Conservation (phyloP, 1,284 basidiomycete genomes). For the Pulveroboletus sp. region DNA sequence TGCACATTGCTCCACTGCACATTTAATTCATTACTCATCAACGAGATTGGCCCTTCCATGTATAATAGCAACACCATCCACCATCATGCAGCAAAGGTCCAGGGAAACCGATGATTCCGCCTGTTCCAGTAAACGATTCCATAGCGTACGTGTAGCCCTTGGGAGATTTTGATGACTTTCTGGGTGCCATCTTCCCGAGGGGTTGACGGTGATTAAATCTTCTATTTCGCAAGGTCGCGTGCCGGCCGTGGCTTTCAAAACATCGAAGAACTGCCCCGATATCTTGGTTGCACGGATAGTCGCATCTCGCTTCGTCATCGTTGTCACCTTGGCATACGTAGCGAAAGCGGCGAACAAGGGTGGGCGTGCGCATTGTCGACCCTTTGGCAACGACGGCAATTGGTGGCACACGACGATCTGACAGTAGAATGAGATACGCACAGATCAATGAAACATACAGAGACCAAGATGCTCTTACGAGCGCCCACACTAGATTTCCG, state of each 20-base stretch:
- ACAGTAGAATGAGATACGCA: neutral
- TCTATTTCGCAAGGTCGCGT: neutral
- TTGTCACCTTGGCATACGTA: neutral
- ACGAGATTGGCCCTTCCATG: constrained; percentile 20
- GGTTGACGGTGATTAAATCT: constrained; percentile 20
- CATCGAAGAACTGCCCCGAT: neutral
- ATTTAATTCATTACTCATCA: constrained; percentile 26
- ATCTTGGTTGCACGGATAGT: neutral
- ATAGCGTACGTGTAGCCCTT: neutral
- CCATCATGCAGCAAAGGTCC: constrained; percentile 2
- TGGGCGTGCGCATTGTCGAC: neutral
- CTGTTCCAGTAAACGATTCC: neutral
- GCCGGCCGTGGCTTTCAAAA: neutral
- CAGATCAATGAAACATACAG: neutral
- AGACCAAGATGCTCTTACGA: neutral
- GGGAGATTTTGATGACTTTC: neutral
- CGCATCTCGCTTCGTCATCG: neutral
- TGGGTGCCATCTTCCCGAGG: neutral
- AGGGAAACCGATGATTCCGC: neutral
- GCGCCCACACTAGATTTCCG: neutral
- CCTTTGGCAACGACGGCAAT: neutral
- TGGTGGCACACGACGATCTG: neutral
- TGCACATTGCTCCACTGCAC: constrained; percentile 25
- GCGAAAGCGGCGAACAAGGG: constrained; percentile 4
- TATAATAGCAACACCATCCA: constrained; percentile 26